Evolutionary conservation across 257 asterid genomes (phyloP).

Genomic region (Nemophila menziesii): DNA sequence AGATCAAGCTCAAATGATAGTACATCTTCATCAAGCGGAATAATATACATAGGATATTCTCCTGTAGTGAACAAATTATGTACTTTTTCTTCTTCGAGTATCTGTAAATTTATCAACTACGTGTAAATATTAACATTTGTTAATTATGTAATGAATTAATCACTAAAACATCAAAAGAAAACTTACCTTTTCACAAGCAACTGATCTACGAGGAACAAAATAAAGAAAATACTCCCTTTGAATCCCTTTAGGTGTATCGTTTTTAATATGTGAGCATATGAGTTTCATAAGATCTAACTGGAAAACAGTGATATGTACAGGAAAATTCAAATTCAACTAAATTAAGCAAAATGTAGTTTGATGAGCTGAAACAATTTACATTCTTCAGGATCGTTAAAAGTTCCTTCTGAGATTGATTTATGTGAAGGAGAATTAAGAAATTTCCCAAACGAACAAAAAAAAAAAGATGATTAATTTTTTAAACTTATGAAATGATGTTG

Average conservation of each 20-base stretch:
- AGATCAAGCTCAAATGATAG: conserved; percentile 88
- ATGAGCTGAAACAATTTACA: too few species aligned
- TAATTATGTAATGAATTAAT: not conserved
- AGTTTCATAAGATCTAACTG: conserved; percentile 65
- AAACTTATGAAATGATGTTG: too few species aligned
- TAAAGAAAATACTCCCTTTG: conserved; percentile 79
- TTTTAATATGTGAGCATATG: conserved; percentile 69
- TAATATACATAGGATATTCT: conserved; percentile 70
- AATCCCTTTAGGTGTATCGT: conserved; percentile 71
- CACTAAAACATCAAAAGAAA: too few species aligned
- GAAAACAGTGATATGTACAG: too few species aligned
- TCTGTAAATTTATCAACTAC: conserved; percentile 46
- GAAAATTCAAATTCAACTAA: too few species aligned
- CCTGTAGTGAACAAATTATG: conserved; percentile 67
- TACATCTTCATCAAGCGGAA: conserved; percentile 90
- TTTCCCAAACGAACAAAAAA: too few species aligned
- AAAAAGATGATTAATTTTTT: too few species aligned
- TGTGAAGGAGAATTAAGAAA: too few species aligned
- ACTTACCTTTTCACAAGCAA: conserved; percentile 86
- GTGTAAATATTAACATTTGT: too few species aligned
- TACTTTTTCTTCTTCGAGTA: conserved; percentile 90
- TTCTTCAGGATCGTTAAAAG: too few species aligned
- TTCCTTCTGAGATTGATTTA: too few species aligned
- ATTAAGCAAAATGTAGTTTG: too few species aligned
- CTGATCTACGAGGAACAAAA: conserved; percentile 93